These are phyloP conservation scores for Kwoniella dendrophila DNA, from an alignment of 768 basidiomycete species.

Conservation along the genomic window DNA sequence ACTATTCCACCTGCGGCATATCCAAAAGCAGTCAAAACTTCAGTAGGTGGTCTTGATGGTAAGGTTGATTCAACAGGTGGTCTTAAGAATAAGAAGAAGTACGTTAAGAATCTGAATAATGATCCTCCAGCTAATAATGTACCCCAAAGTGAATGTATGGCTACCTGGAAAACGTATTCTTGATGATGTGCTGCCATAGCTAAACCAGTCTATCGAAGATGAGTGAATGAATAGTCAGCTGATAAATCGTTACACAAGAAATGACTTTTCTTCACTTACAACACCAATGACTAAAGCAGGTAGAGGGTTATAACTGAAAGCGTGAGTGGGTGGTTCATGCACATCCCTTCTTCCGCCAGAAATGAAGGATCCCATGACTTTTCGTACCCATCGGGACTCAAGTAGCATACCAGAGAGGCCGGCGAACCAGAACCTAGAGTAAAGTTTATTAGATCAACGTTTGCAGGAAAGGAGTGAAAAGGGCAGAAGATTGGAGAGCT, in stretches of 20 bases:
- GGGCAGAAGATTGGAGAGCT: conserved; percentile 23
- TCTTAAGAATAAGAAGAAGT: conserved; percentile 88
- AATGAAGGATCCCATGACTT: conserved; percentile 69
- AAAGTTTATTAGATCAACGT: not conserved
- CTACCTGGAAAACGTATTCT: conserved; percentile 88
- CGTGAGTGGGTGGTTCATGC: conserved; percentile 72
- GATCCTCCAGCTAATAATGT: conserved; percentile 77
- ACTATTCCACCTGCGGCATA: conserved; percentile 82
- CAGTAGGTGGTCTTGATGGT: conserved; percentile 90
- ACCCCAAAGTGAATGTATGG: conserved; percentile 91
- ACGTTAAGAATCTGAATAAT: conserved; percentile 79
- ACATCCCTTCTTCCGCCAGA: conserved; percentile 54
- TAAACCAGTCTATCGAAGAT: conserved; percentile 65
- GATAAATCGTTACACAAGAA: not conserved
- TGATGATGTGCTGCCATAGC: conserved; percentile 94
- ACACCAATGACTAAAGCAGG: conserved; percentile 91
- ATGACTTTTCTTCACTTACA: conserved; percentile 28
- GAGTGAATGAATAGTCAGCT: not conserved
- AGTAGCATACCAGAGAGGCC: conserved; percentile 86
- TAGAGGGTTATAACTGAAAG: conserved; percentile 83
- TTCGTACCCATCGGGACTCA: conserved; percentile 73
- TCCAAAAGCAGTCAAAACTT: conserved; percentile 83
- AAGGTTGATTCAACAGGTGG: conserved; percentile 76
- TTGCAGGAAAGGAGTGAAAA: conserved; percentile 6
- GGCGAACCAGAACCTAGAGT: conserved; percentile 86